phyloP scores from a whole-genome alignment of 352 stramenopile species.

The Pythium periplocum region DNA sequence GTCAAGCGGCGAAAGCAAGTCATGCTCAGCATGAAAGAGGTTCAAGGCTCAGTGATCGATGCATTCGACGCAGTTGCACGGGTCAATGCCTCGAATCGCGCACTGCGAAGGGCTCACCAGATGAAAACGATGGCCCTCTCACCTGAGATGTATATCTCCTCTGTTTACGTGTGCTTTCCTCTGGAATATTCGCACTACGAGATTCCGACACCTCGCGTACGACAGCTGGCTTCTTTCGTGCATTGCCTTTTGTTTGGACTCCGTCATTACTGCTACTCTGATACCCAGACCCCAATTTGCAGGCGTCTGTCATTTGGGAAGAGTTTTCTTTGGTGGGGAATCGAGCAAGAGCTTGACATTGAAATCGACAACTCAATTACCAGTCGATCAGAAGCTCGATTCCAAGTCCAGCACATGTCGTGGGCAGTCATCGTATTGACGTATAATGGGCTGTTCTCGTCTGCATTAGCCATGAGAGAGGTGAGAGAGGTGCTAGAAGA shows the following conservation, averaged over 20 bases:
- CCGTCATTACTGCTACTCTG: conserved; percentile 22
- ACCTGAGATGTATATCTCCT: conserved; percentile 17
- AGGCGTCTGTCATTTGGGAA: conserved; percentile 19
- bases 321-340: conserved; percentile 28
- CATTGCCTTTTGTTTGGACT: conserved; percentile 26
- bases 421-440: conserved; percentile 26
- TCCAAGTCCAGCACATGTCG: conserved; percentile 8
- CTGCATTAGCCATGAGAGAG: conserved; percentile 13
- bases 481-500: conserved; percentile 13
- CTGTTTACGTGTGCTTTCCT: conserved; percentile 29
- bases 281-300: conserved; percentile 14
- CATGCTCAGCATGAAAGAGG: conserved; percentile 27
- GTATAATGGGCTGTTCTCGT: conserved; percentile 31
- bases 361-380: neutral
- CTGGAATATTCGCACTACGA: conserved; percentile 13
- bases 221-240: conserved; percentile 7
- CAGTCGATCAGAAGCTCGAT: neutral
- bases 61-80: conserved; percentile 17
- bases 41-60: conserved; percentile 7
- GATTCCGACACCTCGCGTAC: neutral
- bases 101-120: conserved; percentile 11
- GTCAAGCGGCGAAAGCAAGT: conserved; percentile 26
- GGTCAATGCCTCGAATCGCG: conserved; percentile 11
- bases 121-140: conserved; percentile 17
- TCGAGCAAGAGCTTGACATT: conserved; percentile 11